A percentile compares a stretch with the other conserved stretches of the same genome.
Evolutionary conservation across 2,329 filamentous ascomycete species (phyloP).

Genomic region (Botrytis squamosa): DNA sequence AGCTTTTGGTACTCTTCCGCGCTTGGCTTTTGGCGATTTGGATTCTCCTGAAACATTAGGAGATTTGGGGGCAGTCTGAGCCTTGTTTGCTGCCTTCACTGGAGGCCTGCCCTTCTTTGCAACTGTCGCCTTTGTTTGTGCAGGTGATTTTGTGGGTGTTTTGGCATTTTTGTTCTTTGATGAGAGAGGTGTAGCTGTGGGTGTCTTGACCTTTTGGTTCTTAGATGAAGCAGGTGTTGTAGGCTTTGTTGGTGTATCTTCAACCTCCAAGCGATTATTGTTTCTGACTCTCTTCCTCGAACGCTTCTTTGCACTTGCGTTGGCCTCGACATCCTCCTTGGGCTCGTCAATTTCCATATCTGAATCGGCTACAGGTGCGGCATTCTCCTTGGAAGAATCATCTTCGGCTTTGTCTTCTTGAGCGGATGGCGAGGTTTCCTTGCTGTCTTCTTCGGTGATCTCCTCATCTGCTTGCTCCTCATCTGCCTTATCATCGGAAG

Average conservation of each 20-base stretch:
- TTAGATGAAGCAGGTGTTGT: conserved; percentile 6
- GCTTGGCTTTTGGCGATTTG: conserved; percentile 26
- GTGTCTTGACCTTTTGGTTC: not conserved
- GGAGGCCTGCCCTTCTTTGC: not conserved
- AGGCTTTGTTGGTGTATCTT: conserved; percentile 11
- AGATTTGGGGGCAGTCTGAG: conserved; percentile 18
- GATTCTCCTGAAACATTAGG: conserved; percentile 23
- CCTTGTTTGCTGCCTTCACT: not conserved
- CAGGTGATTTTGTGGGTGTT: conserved; percentile 12
- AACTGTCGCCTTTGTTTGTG: not conserved
- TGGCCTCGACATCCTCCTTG: conserved; percentile 11
- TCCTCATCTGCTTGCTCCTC: conserved; percentile 2
- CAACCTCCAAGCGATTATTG: conserved; percentile 27
- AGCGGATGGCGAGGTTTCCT: not conserved
- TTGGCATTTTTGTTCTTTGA: not conserved
- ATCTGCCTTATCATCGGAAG: not conserved
- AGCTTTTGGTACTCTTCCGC: conserved; percentile 18
- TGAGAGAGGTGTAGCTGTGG: not conserved
- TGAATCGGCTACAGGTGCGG: not conserved
- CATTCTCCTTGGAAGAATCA: not conserved
- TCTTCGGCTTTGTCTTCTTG: conserved; percentile 1
- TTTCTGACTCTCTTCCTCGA: conserved; percentile 32
- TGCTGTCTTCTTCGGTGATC: not conserved
- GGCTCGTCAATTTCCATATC: conserved; percentile 9
- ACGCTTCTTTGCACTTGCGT: conserved; percentile 22